Evolutionary conservation across 768 basidiomycete species (phyloP), one percentile per base, ranked within the genome.

Genomic region (Pleurotus eryngii): DNA sequence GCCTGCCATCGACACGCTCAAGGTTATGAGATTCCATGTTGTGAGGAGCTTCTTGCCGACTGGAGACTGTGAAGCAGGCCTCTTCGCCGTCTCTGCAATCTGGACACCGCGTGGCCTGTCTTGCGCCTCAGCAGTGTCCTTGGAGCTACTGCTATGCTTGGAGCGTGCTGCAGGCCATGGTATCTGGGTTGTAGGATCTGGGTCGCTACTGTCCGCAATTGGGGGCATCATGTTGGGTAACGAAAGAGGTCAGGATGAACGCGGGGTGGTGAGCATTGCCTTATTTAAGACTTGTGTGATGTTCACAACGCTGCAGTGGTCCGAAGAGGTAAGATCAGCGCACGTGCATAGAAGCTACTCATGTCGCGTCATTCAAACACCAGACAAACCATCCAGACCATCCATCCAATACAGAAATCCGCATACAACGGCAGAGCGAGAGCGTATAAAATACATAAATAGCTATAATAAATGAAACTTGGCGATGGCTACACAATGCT

Each of bases 1-100:
- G 14, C 96, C 96, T 45, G 86, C 93, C 90, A 98, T 95, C 6
- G 94, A 92, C 59, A 97, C 82, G 59, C 87, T 91, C 63, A 94
- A 76, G 2, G 89, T 89, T 64, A 92, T 80, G 57, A 94, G 81
- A 68, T 89, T 78, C 87, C 87, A 87, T 68, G 84, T 83, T 11
- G 79, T 70, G 50, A 81, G 61, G 4, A 61, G 70, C 43, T 76
- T 76, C 63, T 67, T 77, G 57, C 62, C 71, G 55, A 62, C 63
- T 27, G 65, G 64, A 15, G 62, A 54, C 24, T 66, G 65, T 39
- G 63, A 58, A 48, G 64, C 68, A 35, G 49, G 61, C 27, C 54
- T 59, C 42, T 65, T 63, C 37, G 39, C 57, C 1, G 27, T 35
- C 9, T 35, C 43, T 35, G 51, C 50, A 11, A 54, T 37, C 12